These are phyloP conservation scores for Baudoinia panamericana DNA, from an alignment of 495 filamentous ascomycete species.

Conservation along the genomic window DNA sequence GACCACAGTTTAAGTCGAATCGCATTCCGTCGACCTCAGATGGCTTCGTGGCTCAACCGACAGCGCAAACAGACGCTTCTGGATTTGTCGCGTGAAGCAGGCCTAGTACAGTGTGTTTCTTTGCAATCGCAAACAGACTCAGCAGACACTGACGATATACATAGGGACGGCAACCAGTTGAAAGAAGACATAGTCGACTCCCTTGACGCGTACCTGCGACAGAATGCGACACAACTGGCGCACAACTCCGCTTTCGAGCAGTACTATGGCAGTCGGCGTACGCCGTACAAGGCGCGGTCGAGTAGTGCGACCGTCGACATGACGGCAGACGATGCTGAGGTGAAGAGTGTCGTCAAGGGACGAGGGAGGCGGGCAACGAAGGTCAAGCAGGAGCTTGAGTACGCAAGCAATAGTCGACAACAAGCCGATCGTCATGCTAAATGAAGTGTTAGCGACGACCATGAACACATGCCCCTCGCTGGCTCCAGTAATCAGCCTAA, in stretches of 20 bases:
- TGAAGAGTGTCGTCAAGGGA: conserved; percentile 28
- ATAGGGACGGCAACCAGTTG: conserved; percentile 55
- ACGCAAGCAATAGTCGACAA: no score
- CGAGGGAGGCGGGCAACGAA: conserved; percentile 30
- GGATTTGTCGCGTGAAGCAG: conserved; percentile 59
- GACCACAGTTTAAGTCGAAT: conserved; percentile 22
- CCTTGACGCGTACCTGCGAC: conserved; percentile 62
- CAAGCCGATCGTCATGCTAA: no score
- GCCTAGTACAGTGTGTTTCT: conserved; percentile 53
- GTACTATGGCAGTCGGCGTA: conserved; percentile 65
- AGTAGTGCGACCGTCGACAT: conserved; percentile 23
- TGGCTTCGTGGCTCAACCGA: conserved; percentile 65
- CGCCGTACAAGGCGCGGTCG: conserved; percentile 63
- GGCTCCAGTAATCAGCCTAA: no score
- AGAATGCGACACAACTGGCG: conserved; percentile 47
- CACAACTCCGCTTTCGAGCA: conserved; percentile 50
- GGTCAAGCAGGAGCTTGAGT: conserved; percentile 37
- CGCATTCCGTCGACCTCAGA: conserved; percentile 29
- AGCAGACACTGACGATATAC: background rate
- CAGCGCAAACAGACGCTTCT: conserved; percentile 74
- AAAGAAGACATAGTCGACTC: conserved; percentile 71
- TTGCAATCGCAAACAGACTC: no score
- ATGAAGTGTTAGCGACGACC: no score
- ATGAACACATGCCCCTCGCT: no score
- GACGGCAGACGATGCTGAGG: conserved; percentile 29